These are phyloP conservation scores for Didymella pinodella DNA, from an alignment of 2,329 filamentous ascomycete species.

Conservation along the genomic window DNA sequence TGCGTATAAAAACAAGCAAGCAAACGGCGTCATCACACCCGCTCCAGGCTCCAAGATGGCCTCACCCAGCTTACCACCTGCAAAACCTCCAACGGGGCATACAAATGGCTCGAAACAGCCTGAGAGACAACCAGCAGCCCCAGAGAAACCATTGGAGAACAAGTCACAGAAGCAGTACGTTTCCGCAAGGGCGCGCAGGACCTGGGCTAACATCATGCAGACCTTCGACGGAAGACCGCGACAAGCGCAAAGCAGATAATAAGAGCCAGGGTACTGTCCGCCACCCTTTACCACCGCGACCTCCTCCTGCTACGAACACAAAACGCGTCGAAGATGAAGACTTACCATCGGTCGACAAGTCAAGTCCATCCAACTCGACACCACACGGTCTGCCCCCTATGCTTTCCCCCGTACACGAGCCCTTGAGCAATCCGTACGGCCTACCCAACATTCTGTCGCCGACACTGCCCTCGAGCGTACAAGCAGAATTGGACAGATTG, in stretches of 20 bases:
- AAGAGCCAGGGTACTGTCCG: constrained; percentile 23
- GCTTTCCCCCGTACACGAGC: constrained; percentile 52
- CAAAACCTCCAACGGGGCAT: constrained; percentile 32
- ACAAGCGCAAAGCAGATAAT: constrained; percentile 29
- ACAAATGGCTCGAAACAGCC: constrained; percentile 38
- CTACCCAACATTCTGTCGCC: constrained; percentile 66
- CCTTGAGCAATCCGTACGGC: constrained; percentile 50
- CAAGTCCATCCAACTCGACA: constrained; percentile 41
- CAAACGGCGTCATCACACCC: constrained; percentile 42
- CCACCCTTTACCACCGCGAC: constrained; percentile 24
- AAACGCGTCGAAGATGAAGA: constrained; percentile 53
- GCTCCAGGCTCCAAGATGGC: constrained; percentile 41
- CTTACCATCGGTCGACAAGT: constrained; percentile 42
- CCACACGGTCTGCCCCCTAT: constrained; percentile 51
- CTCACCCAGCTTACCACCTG: constrained; percentile 38
- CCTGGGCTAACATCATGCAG: constrained; percentile 33
- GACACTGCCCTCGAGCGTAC: constrained; percentile 63
- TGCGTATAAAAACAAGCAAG: constrained; percentile 67
- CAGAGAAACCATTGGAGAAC: constrained; percentile 24
- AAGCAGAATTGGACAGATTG: constrained; percentile 59
- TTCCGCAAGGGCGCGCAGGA: background rate
- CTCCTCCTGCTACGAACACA: constrained; percentile 14
- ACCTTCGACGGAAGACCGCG: constrained; percentile 25
- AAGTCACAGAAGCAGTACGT: constrained; percentile 35
- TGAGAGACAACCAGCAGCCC: constrained; percentile 28